phyloP scores from a whole-genome alignment of 495 filamentous ascomycete genomes.

The Clohesyomyces aquaticus region DNA sequence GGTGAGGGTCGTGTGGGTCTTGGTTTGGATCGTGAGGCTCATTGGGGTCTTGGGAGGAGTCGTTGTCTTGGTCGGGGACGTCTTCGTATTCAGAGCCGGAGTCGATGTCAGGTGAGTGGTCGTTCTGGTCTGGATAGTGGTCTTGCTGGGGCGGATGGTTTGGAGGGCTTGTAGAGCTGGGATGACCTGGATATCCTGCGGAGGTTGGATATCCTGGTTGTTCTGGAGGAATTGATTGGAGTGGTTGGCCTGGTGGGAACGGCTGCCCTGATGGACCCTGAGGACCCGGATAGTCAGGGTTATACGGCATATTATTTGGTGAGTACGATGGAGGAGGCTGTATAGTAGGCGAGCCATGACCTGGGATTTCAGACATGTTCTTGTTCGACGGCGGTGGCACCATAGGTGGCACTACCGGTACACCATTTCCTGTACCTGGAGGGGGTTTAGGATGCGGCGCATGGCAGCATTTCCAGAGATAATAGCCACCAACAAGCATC shows the following conservation, averaged over 20 bases:
- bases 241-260: too few relatives aligned
- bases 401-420: neutral
- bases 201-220: too few relatives aligned
- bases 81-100: neutral
- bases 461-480: conserved; percentile 7
- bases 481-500: neutral
- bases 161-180: too few relatives aligned
- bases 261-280: too few relatives aligned
- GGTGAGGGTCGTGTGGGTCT: neutral
- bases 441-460: neutral
- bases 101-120: neutral
- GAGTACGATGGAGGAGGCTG: neutral
- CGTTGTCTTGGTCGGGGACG: neutral
- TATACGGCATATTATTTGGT: neutral
- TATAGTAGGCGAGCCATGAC: neutral
- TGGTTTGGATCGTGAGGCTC: neutral
- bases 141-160: neutral
- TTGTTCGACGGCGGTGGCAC: neutral
- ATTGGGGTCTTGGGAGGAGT: neutral
- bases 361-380: neutral
- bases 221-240: too few relatives aligned
- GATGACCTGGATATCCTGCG: too few relatives aligned
- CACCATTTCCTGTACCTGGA: neutral
- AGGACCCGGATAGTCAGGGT: neutral
- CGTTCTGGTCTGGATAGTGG: neutral